Conservation (phyloP, 129 eudicot species). For the Flaveria robusta region DNA sequence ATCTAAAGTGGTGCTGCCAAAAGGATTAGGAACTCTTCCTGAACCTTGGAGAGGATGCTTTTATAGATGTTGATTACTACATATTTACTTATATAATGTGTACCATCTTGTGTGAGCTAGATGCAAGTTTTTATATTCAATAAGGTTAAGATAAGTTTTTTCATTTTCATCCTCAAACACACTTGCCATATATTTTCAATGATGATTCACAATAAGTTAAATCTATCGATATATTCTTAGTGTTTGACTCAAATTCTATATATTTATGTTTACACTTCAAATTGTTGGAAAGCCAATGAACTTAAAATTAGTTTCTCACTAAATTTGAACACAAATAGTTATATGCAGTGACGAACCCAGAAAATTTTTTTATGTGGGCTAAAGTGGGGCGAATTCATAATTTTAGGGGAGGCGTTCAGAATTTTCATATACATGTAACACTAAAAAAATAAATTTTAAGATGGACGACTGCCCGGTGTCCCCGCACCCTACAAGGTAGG, state of each 20-base stretch:
- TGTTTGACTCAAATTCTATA: not conserved
- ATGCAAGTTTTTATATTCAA: not conserved
- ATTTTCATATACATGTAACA: too few species aligned
- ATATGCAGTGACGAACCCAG: too few species aligned
- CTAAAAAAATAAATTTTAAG: too few species aligned
- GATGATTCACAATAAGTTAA: not conserved
- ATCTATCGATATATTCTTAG: not conserved
- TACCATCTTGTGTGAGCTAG: not conserved
- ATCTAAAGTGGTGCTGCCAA: not conserved
- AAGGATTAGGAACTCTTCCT: not conserved
- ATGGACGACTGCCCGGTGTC: too few species aligned
- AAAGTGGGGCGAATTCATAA: too few species aligned
- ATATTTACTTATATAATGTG: not conserved
- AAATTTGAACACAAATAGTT: too few species aligned
- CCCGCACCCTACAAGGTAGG: too few species aligned
- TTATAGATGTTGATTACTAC: not conserved
- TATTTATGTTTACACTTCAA: too few species aligned
- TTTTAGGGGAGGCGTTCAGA: too few species aligned
- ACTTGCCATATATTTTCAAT: not conserved
- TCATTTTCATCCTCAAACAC: not conserved
- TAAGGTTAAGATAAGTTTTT: not conserved
- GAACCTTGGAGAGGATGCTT: not conserved
- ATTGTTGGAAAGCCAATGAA: too few species aligned
- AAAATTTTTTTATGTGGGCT: too few species aligned
- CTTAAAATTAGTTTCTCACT: too few species aligned